These are phyloP conservation scores for Blastobotrys elegans DNA, from an alignment of 1,139 yeast genomes.

Conservation along the genomic window DNA sequence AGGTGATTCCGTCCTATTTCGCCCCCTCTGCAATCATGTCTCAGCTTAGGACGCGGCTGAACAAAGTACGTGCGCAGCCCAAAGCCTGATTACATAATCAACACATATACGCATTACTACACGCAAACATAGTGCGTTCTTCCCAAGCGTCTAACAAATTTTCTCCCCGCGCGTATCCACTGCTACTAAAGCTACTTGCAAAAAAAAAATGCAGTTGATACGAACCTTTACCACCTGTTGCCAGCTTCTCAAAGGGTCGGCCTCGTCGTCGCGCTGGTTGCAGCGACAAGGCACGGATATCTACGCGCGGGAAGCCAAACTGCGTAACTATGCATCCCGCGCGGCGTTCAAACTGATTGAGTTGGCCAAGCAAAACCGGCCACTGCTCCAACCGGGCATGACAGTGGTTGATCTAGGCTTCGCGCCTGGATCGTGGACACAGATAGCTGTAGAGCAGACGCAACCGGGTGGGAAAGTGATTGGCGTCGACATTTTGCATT, in stretches of 20 bases:
- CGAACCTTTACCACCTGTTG: slow-evolving; percentile 1
- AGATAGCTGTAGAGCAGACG: slow-evolving; percentile 62
- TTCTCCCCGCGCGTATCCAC: too few species aligned
- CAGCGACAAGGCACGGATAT: slow-evolving; percentile 61
- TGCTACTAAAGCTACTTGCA: too few species aligned
- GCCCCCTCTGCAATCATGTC: too few species aligned
- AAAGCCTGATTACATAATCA: too few species aligned
- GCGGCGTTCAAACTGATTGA: slow-evolving; percentile 81
- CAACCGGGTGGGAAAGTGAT: slow-evolving; percentile 58
- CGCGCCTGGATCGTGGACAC: slow-evolving; percentile 97
- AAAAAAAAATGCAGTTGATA: neutral
- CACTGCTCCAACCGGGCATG: slow-evolving; percentile 48
- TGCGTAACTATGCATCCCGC: slow-evolving; percentile 62
- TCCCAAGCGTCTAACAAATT: too few species aligned
- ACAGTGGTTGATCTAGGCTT: slow-evolving; percentile 85
- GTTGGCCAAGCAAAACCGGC: slow-evolving; percentile 55
- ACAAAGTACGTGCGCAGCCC: too few species aligned
- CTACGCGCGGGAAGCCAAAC: slow-evolving; percentile 62
- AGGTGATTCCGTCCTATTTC: too few species aligned
- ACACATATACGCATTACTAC: too few species aligned
- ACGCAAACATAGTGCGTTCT: too few species aligned
- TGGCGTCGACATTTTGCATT: slow-evolving; percentile 81
- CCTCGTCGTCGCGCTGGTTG: slow-evolving; percentile 71
- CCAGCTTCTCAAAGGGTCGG: slow-evolving; percentile 6
- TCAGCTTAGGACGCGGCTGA: too few species aligned